Percentiles rank a stretch among this genome's conserved stretches.
Evolutionary conservation across 2,329 filamentous ascomycete species (phyloP).

Genomic region (Penicillium sp.): DNA sequence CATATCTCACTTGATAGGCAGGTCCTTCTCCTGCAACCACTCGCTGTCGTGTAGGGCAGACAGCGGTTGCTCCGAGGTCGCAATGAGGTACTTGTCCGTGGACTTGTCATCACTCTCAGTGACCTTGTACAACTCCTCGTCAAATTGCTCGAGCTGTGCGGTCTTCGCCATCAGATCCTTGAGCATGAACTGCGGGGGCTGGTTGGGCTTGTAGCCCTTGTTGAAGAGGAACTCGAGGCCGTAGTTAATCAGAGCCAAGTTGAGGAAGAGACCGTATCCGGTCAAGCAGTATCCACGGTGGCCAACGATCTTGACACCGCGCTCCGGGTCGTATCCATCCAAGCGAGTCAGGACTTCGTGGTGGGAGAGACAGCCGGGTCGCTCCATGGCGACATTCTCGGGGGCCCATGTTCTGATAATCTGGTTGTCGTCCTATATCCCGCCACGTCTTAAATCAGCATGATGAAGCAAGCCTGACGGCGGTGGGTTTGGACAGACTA

Average conservation of each 20-base stretch:
- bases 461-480: neutral
- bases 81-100: constrained; percentile 80
- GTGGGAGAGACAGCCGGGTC: constrained; percentile 78
- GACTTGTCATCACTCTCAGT: constrained; percentile 76
- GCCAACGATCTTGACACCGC: constrained; percentile 89
- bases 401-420: constrained; percentile 77
- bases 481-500: neutral
- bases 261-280: constrained; percentile 85
- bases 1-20: constrained; percentile 76
- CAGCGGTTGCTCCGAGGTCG: constrained; percentile 91
- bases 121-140: constrained; percentile 98
- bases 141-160: constrained; percentile 93
- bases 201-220: constrained; percentile 77
- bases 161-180: constrained; percentile 97
- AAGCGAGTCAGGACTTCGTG: constrained; percentile 88
- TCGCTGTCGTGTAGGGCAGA: constrained; percentile 90
- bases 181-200: constrained; percentile 91
- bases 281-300: constrained; percentile 92
- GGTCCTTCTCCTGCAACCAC: constrained; percentile 79
- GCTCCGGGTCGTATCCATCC: constrained; percentile 88
- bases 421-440: constrained; percentile 69
- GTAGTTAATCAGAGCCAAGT: constrained; percentile 93
- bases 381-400: constrained; percentile 69
- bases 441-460: neutral
- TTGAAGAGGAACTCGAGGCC: constrained; percentile 82